phyloP scores from a whole-genome alignment of 768 basidiomycete species.

The Russula sp. region DNA sequence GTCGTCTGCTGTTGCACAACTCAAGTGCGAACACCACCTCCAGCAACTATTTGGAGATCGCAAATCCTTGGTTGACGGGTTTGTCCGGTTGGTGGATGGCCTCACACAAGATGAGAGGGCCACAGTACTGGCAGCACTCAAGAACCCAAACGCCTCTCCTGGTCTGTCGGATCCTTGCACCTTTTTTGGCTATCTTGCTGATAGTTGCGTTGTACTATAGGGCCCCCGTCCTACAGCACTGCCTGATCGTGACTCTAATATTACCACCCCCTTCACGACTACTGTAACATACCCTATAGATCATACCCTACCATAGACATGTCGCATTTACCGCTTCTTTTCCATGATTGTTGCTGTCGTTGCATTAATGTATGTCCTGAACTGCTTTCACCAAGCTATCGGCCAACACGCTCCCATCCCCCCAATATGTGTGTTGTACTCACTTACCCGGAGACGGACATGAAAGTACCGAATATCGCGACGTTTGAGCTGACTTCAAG shows the following conservation, averaged over 20 bases:
- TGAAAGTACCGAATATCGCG: neutral
- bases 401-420: too few relatives aligned
- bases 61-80: conserved; percentile 68
- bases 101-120: conserved; percentile 69
- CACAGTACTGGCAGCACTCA: conserved; percentile 53
- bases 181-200: neutral
- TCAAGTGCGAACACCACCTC: conserved; percentile 65
- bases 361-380: neutral
- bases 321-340: neutral
- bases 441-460: neutral
- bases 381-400: neutral
- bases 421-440: neutral
- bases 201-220: conserved; percentile 27
- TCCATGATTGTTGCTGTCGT: neutral
- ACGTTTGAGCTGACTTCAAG: too few relatives aligned
- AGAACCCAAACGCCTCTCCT: conserved; percentile 49
- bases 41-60: conserved; percentile 67
- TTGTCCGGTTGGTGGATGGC: conserved; percentile 65
- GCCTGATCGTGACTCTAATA: conserved; percentile 8
- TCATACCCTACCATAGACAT: conserved; percentile 1
- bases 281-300: conserved; percentile 18
- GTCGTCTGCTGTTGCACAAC: conserved; percentile 51
- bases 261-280: neutral
- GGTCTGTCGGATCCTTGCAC: conserved; percentile 39
- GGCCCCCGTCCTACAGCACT: conserved; percentile 37